These are phyloP conservation scores for Coniochaeta sp. DNA, from an alignment of 2,329 filamentous ascomycete genomes.

Conservation along the genomic window DNA sequence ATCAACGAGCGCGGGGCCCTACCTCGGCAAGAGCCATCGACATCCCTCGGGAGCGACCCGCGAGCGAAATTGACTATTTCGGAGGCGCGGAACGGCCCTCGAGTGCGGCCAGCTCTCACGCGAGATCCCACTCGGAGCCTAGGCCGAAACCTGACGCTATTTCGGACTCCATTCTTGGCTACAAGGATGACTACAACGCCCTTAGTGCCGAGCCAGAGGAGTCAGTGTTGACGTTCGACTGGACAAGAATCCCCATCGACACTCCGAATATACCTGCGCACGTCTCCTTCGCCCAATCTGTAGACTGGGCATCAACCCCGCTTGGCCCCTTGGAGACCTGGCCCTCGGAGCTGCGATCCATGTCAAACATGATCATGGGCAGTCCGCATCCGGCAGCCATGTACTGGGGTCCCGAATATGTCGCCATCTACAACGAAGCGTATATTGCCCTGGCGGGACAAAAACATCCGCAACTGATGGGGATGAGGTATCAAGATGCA, in stretches of 20 bases:
- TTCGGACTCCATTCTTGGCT: constrained; percentile 11
- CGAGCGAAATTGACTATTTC: constrained; percentile 34
- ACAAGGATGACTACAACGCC: constrained; percentile 19
- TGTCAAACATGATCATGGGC: constrained; percentile 78
- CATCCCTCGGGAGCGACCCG: constrained; percentile 19
- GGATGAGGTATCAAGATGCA: constrained; percentile 57
- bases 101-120: constrained; percentile 3
- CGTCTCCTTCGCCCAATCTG: constrained; percentile 62
- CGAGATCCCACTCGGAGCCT: constrained; percentile 16
- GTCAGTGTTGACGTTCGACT: constrained; percentile 60
- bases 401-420: constrained; percentile 71
- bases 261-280: constrained; percentile 55
- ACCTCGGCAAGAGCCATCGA: constrained; percentile 25
- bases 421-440: constrained; percentile 66
- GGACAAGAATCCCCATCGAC: constrained; percentile 64
- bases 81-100: constrained; percentile 19
- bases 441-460: constrained; percentile 64
- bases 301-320: constrained; percentile 67
- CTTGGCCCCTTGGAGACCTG: constrained; percentile 71
- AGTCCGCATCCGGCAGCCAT: constrained; percentile 67
- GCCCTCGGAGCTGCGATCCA: constrained; percentile 62
- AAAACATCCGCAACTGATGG: constrained; percentile 73
- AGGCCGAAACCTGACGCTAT: constrained; percentile 12
- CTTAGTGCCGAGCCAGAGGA: constrained; percentile 20
- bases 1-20: constrained; percentile 24